phyloP scores from a whole-genome alignment of 495 filamentous ascomycete genomes.

The Penicillium dipodomyicola region DNA sequence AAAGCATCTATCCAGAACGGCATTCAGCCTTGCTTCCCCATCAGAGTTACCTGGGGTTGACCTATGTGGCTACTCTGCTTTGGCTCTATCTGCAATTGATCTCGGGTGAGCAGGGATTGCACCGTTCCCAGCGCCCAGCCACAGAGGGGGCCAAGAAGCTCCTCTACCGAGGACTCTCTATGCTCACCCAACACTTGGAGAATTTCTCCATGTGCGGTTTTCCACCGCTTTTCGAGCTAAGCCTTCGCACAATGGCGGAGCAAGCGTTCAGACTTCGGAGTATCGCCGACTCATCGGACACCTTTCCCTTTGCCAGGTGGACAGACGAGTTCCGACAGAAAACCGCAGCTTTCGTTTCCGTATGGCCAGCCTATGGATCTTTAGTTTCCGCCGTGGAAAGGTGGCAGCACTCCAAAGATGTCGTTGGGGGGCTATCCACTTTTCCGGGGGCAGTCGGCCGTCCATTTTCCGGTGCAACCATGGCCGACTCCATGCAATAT shows the following conservation, averaged over 20 bases:
- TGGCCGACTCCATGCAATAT: conserved; percentile 8
- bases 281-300: conserved; percentile 31
- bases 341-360: conserved; percentile 24
- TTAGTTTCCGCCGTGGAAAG: conserved; percentile 35
- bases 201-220: conserved; percentile 48
- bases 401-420: conserved; percentile 30
- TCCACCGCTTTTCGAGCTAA: conserved; percentile 47
- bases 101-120: conserved; percentile 33
- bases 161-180: conserved; percentile 41
- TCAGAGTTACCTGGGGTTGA: conserved; percentile 47
- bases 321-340: conserved; percentile 39
- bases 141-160: conserved; percentile 46
- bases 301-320: conserved; percentile 43
- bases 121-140: conserved; percentile 38
- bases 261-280: conserved; percentile 37
- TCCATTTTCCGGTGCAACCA: conserved; percentile 5
- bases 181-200: conserved; percentile 47
- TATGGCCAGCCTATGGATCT: conserved; percentile 42
- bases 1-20: conserved; percentile 45
- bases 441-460: conserved; percentile 13
- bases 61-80: conserved; percentile 47
- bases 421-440: conserved; percentile 10
- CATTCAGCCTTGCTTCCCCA: conserved; percentile 48
- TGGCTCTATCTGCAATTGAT: conserved; percentile 45
- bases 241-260: conserved; percentile 40